Percentiles rank a stretch among this genome's conserved stretches.
These are phyloP conservation scores for Maudiozyma humilis DNA, from an alignment of 1,139 yeast species.

Conservation along the genomic window DNA sequence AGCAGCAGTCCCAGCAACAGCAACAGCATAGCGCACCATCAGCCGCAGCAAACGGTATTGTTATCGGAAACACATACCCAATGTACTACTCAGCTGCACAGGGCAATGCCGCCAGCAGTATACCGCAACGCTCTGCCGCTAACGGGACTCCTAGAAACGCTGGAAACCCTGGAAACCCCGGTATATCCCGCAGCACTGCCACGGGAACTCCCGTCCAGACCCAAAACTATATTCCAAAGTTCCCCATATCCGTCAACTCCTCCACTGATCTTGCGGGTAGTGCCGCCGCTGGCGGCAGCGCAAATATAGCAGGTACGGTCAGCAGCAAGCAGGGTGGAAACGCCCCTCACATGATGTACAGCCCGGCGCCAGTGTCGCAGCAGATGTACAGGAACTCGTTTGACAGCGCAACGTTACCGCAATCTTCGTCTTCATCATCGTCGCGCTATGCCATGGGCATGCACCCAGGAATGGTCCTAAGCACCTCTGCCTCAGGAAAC, in stretches of 20 bases:
- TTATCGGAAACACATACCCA: not conserved
- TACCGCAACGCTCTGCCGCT: not conserved
- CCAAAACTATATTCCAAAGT: slow-evolving; percentile 1
- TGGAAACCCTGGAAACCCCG: no score
- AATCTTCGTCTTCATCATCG: no score
- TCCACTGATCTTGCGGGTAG: not conserved
- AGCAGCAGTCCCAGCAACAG: not conserved
- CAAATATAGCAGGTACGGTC: no score
- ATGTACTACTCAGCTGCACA: not conserved
- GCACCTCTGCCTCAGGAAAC: no score
- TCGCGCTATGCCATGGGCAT: no score
- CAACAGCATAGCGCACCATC: not conserved
- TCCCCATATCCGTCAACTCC: not conserved
- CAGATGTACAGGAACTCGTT: not conserved
- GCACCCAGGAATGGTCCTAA: no score
- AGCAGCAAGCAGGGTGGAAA: no score
- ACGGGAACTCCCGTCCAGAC: no score
- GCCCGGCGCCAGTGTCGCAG: not conserved
- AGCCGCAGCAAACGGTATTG: not conserved
- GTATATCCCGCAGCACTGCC: no score
- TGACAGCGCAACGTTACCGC: not conserved
- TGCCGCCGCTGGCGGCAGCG: no score
- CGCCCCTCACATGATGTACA: not conserved
- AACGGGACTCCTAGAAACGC: no score
- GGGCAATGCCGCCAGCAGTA: not conserved